Conservation (phyloP, 2,329 filamentous ascomycete genomes). For the Apiospora sp. region DNA sequence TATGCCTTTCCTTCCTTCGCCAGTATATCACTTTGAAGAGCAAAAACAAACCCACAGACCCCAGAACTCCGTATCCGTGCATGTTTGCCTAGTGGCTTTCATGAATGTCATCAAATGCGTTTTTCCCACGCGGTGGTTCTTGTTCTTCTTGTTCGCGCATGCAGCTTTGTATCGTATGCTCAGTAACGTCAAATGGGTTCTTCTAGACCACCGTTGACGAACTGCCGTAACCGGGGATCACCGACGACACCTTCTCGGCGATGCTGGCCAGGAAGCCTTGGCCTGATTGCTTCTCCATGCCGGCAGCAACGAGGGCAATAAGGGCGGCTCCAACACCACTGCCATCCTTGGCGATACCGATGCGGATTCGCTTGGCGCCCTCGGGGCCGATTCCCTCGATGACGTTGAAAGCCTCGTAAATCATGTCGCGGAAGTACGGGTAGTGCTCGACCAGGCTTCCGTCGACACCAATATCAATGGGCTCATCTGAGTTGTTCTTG, state of each 20-base stretch:
- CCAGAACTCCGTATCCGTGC: constrained; percentile 18
- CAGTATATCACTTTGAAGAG: constrained; percentile 13
- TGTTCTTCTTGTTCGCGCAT: not conserved
- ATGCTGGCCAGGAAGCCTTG: constrained; percentile 48
- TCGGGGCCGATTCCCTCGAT: constrained; percentile 79
- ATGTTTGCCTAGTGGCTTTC: not conserved
- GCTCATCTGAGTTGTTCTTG: constrained; percentile 67
- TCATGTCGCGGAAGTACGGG: constrained; percentile 87
- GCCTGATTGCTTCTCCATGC: constrained; percentile 60
- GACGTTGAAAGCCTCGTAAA: constrained; percentile 80
- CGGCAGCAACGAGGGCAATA: constrained; percentile 88
- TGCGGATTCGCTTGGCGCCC: constrained; percentile 86
- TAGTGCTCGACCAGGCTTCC: constrained; percentile 96
- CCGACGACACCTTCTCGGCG: constrained; percentile 39
- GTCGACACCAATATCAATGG: constrained; percentile 91
- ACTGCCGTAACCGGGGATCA: constrained; percentile 37
- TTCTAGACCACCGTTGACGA: constrained; percentile 36
- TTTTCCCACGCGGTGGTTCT: not conserved
- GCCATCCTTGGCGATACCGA: constrained; percentile 96
- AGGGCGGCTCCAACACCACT: constrained; percentile 94
- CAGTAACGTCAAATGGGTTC: constrained; percentile 2
- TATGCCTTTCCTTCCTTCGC: not conserved
- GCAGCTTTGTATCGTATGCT: constrained; percentile 26
- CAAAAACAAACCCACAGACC: constrained; percentile 5
- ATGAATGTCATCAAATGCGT: constrained; percentile 5